These are phyloP conservation scores for Skeletonema grethae DNA, from an alignment of 108 stramenopile genomes.

Conservation along the genomic window DNA sequence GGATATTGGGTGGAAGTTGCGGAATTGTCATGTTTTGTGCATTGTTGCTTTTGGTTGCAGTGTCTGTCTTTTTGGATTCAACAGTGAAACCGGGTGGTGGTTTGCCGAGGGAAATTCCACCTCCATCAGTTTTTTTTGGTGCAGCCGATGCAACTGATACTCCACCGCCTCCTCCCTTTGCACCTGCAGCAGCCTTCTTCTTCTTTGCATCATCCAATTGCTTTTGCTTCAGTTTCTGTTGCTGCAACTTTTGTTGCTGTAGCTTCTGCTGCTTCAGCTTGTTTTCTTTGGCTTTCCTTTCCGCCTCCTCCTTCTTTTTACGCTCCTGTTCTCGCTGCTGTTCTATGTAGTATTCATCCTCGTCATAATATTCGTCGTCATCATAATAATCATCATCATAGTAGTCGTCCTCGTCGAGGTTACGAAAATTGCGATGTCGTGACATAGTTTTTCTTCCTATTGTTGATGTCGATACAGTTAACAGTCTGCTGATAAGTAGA, in stretches of 20 bases:
- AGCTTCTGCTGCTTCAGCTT: constrained; percentile 2
- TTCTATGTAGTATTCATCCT: constrained; percentile 50
- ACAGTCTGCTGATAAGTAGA: no score
- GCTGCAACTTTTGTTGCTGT: background rate
- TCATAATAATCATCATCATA: constrained; percentile 67
- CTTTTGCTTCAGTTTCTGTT: constrained; percentile 15
- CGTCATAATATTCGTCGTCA: constrained; percentile 67
- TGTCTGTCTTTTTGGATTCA: constrained; percentile 11
- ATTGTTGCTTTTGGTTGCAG: constrained; percentile 1
- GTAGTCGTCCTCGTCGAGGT: constrained; percentile 76
- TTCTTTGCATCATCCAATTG: background rate
- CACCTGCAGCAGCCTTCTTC: background rate
- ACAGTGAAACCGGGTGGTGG: constrained; percentile 24
- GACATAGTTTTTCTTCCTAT: constrained; percentile 55
- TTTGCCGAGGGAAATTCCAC: constrained; percentile 8
- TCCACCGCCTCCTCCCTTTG: constrained; percentile 6
- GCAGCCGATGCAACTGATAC: constrained; percentile 13
- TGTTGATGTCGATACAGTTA: no score
- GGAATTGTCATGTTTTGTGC: constrained; percentile 12
- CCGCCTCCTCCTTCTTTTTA: constrained; percentile 36
- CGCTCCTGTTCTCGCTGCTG: constrained; percentile 45
- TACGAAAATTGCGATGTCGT: constrained; percentile 77
- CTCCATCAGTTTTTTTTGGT: background rate
- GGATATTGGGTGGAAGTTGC: constrained; percentile 18
- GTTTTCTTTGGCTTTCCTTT: constrained; percentile 40